Evolutionary conservation across 306 rosid genomes (phyloP).

Genomic region (Vigna trinervia): DNA sequence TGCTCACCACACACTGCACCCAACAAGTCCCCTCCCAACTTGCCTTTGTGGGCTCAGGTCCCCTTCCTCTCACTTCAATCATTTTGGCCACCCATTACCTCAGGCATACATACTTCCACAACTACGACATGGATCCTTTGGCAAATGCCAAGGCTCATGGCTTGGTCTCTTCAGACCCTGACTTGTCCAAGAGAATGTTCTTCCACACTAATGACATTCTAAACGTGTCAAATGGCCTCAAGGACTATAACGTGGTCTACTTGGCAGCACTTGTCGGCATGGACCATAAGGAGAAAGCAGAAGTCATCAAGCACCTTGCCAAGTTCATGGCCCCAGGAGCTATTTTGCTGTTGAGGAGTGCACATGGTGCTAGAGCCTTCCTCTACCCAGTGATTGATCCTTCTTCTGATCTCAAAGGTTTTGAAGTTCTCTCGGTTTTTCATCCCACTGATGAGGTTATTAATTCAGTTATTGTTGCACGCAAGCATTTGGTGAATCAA

Average conservation of each 20-base stretch:
- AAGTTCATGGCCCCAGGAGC: constrained; percentile 72
- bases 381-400: constrained; percentile 75
- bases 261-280: constrained; percentile 81
- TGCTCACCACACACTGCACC: constrained; percentile 56
- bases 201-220: constrained; percentile 67
- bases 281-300: constrained; percentile 59
- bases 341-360: constrained; percentile 72
- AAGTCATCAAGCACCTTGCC: constrained; percentile 61
- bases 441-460: constrained; percentile 79
- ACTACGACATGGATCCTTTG: constrained; percentile 64
- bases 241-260: constrained; percentile 65
- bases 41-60: constrained; percentile 82
- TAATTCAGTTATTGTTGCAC: constrained; percentile 71
- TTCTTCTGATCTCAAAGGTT: constrained; percentile 60
- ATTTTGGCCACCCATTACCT: constrained; percentile 69
- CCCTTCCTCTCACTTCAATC: constrained; percentile 78
- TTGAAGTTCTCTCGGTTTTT: constrained; percentile 72
- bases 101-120: constrained; percentile 52
- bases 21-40: constrained; percentile 43
- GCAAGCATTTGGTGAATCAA: constrained; percentile 41
- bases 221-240: constrained; percentile 56
- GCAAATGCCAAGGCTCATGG: constrained; percentile 70
- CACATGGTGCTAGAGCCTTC: constrained; percentile 74
- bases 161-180: constrained; percentile 57
- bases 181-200: constrained; percentile 64